These are phyloP conservation scores for Aaosphaeria pasadenensis DNA, from an alignment of 2,329 filamentous ascomycete species.

Conservation along the genomic window DNA sequence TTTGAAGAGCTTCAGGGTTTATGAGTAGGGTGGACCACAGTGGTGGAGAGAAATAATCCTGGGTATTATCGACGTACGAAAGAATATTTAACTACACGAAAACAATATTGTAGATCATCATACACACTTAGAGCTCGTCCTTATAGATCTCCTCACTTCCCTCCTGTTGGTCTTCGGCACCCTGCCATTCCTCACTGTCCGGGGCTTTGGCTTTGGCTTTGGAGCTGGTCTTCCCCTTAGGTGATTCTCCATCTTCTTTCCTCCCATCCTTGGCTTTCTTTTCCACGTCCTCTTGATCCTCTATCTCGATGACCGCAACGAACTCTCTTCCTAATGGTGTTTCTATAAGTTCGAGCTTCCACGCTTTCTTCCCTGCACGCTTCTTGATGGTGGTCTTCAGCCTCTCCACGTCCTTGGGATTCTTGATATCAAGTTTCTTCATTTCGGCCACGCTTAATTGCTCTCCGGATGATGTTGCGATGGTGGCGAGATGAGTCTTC, in stretches of 20 bases:
- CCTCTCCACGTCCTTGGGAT: conserved; percentile 65
- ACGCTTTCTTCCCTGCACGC: conserved; percentile 67
- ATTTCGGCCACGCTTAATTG: conserved; percentile 65
- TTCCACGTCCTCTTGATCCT: conserved; percentile 47
- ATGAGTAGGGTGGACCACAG: background rate
- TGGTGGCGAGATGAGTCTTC: conserved; percentile 52
- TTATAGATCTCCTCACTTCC: conserved; percentile 42
- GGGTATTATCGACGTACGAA: conserved; percentile 1
- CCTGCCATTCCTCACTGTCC: conserved; percentile 9
- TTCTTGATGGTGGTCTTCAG: conserved; percentile 67
- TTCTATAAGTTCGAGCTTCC: conserved; percentile 79
- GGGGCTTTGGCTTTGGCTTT: conserved; percentile 3
- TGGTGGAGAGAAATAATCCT: background rate
- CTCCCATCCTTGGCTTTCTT: conserved; percentile 13
- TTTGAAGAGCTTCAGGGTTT: conserved; percentile 11
- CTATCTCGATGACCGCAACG: conserved; percentile 64
- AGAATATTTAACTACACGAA: background rate
- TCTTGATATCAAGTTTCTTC: conserved; percentile 60
- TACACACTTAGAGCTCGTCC: conserved; percentile 33
- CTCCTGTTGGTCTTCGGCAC: conserved; percentile 22
- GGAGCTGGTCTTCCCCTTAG: conserved; percentile 29
- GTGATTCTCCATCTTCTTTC: conserved; percentile 16
- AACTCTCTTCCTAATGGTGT: conserved; percentile 65
- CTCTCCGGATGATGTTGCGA: conserved; percentile 59
- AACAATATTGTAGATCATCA: background rate